Base-by-base conservation (phyloP, 495 filamentous ascomycete genomes). In the Penicillium canescens region DNA sequence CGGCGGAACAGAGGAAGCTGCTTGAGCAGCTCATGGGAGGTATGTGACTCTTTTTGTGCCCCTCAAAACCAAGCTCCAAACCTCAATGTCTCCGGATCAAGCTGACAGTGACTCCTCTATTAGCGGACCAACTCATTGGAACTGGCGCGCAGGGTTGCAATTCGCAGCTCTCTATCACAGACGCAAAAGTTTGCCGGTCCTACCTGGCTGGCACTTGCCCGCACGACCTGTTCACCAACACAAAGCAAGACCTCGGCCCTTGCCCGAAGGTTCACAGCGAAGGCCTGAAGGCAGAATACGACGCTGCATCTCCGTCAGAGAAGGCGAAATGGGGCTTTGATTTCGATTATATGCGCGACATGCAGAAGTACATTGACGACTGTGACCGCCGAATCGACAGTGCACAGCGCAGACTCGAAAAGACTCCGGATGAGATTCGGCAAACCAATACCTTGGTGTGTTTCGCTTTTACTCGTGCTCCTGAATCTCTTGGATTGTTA, bases 171-270 rank as follows among this genome's bases (percentile, higher is more conserved):
- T 85, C 88, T 41, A 87, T 98, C 57, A 94, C 89, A 42, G 95
- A 99, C 73, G 78, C 88, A 33, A 96, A 96, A 75, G 89, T 96
- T 57, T 99, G 94, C 77, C 90, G 91, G 47, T 96, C 91, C 51
- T 97, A 92, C 73, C 82, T 99, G 46, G 91, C 84, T 55, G 94
- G 94, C 59, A 96, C 89, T 37, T 99, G 94, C 69, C 94, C 94
- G 5, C 93, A 97, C 77, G 94, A 99, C 75, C 92, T 98, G 66
- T 99, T 99, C 83, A 98, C 92, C 55, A 99, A 99, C 76, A 99
- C 94, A 37, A 98, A 96, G 74, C 91, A 96, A 82, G 94, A 99
- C 69, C 82, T 97, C 28, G 94, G 94, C 16, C 85, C 85, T 0
- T 99, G 94, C 63, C 84, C 91, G 33, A 94, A 94, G 72, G 84